Evolutionary conservation across 2,329 filamentous ascomycete genomes (phyloP), one percentile per base, ranked within the genome.

Genomic region (Penicillium sp.): DNA sequence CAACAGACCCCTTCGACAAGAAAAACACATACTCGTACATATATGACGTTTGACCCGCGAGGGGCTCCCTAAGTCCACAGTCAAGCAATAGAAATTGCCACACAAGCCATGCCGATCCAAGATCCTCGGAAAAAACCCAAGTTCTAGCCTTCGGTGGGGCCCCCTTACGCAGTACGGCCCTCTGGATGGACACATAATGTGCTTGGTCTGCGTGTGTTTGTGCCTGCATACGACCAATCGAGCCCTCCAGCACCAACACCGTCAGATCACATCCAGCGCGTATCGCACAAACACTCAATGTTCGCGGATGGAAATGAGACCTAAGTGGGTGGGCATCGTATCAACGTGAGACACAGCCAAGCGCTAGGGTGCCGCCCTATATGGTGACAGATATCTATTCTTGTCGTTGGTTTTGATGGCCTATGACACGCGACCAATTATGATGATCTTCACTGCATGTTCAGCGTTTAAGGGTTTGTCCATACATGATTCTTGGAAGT

Each of bases 331-430:
- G 18, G 18, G 40, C 50, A 18, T 21, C 43, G 34, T 34, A 42
- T 43, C 34, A 62, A 63, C 40, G 54, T 62, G 61, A 62, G 61
- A 63, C 61, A 63, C 2, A 36, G 48, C 52, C 50, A 53, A 57
- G 54, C 53, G 50, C 55, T 43, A 5, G 13, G 36, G 49, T 32
- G 36, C 34, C 45, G 32, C 45, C 32, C 39, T 24, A 44, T 24
- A 22, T 49, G 24, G 34, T 36, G 34, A 44, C 45, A 24, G 45
- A 49, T 24, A 32, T 48, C 39, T 53, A 53, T 53, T 53, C 39
- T 49, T 38, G 27, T 48, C 45, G 3, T n/a, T 18, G 24, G 24
- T 4, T 14, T 4, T 40, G 50, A 27, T 11, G 34, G 31, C 31
- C 13, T 16, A 53, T 53, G 16, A 24, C 22, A 31, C 39, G 21